phyloP scores from a whole-genome alignment of 345 rosid genomes.

The Salix dunnii region DNA sequence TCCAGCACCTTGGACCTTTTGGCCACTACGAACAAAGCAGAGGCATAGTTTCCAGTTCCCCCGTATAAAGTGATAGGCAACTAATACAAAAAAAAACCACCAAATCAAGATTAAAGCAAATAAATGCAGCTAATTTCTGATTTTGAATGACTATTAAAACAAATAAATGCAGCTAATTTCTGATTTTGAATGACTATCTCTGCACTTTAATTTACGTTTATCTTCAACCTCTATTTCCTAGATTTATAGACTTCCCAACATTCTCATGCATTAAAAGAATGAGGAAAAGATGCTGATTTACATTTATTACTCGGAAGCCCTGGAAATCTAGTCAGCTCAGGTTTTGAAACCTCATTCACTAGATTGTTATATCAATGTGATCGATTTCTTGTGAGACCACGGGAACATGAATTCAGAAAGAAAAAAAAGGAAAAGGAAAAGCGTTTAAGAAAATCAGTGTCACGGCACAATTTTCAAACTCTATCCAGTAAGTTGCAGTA shows the following conservation, averaged over 20 bases:
- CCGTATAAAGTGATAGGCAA: constrained; percentile 70
- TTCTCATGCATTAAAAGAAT: neutral
- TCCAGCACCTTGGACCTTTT: constrained; percentile 63
- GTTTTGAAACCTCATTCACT: neutral
- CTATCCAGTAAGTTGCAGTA: too few species aligned
- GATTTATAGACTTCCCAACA: neutral
- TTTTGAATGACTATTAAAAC: neutral
- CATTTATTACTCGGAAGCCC: neutral
- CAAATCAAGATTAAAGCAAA: constrained; percentile 10
- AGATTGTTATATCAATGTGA: neutral
- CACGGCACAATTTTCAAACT: too few species aligned
- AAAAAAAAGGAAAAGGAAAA: too few species aligned
- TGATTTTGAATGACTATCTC: neutral
- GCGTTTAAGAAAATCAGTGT: too few species aligned
- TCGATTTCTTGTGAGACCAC: too few species aligned
- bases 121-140: neutral
- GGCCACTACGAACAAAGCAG: constrained; percentile 69
- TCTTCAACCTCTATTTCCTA: neutral
- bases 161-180: neutral
- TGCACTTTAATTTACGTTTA: neutral
- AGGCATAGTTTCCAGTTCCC: constrained; percentile 85
- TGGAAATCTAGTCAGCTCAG: neutral
- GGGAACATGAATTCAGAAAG: too few species aligned
- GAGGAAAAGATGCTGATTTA: neutral
- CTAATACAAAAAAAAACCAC: constrained; percentile 32